Base-by-base conservation (phyloP, 768 basidiomycete species). In the Mycena amicta region DNA sequence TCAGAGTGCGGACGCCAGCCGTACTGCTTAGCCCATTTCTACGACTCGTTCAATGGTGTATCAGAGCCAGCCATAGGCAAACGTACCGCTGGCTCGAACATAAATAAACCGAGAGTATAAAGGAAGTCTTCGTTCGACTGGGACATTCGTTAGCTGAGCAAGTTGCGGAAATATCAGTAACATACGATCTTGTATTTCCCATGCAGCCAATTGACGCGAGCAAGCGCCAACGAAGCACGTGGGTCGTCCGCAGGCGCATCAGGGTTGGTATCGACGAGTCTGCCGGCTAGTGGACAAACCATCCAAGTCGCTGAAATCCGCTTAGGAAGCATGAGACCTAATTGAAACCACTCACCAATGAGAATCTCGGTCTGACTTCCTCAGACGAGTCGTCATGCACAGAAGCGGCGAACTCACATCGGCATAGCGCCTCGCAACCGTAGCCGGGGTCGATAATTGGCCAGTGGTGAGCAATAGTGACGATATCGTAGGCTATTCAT, bases 1-100 rank as follows among this genome's bases (percentile, higher is more conserved):
- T 72, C 70, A 22, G 81, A 81, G 18, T 78, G 67, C 2, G 66
- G 33, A 5, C 81, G 71, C 80, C 81, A 83, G 1, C 79, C 79
- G 57, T 71, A 80, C 2, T 66, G 65, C n/a, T 68, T 64, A 0
- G 74, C 69, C 77, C 80, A 83, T 5, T 51, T 53, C 80, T 81
- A 50, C 33, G 33, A 27, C 46, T 25, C 13, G 27, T 52, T 18
- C 31, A 37, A 11, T 26, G 30, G 26, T 55, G 16, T 25, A 12
- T 49, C 16, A 27, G 40, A 3, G 25, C 16, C 28, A 27, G 8
- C 27, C 12, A 27, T 16, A n/a, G 29, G 16, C 18, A 15, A 23
- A 28, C 49, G 22, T 33, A 81, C 81, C 43, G 62, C 61, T 12
- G 80, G 77, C 58, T 78, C 77, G 15, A 75, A 60, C 5, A 68